Base-by-base conservation (phyloP, 2,329 filamentous ascomycete genomes). In the Pseudogymnoascus sp. region DNA sequence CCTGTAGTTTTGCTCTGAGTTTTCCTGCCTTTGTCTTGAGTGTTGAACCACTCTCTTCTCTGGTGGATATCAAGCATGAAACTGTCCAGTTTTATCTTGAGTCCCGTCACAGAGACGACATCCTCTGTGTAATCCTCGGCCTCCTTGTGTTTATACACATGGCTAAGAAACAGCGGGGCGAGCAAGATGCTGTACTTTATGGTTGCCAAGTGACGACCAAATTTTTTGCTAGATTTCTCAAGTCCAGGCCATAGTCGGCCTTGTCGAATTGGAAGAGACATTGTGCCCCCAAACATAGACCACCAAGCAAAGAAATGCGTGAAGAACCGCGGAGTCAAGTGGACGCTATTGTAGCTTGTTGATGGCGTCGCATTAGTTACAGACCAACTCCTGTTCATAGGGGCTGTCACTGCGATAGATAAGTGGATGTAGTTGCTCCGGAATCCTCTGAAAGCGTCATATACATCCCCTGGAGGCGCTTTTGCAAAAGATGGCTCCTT, bases 301-400 rank as follows among this genome's bases (percentile, higher is more conserved):
- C 92, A 97, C 94, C 94, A 99, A 62, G 87, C 86, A 76, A 92
- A 97, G 78, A 99, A 99, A 72, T 99, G 94, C 0, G 93, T 97
- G 73, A 99, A 99, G 78, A 99, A 96, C 7, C 92, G 87, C 5
- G 94, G 94, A 1, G 90, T 94, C 30, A 99, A 81, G 73, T 99
- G 95, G 1, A 97, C 89, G 0, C 93, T 91, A 71, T 99, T 99
- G 78, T 99, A 99, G 71, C 93, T 97, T 65, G 86, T 84, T 1
- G 92, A 95, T 3, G 88, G 83, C 65, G 89, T 85, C 3, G 85
- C 77, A 67, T 88, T 89, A 2, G 87, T 82, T 1, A 90, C 83
- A 37, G 86, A 82, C 94, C 93, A 97, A 68, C 97, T 88, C 39
- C 91, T 84, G 70, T 92, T 89, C 35, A 88, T 84, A 0, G 95